Conservation (phyloP, 2,329 filamentous ascomycete genomes). For the Teratosphaeria nubilosa region DNA sequence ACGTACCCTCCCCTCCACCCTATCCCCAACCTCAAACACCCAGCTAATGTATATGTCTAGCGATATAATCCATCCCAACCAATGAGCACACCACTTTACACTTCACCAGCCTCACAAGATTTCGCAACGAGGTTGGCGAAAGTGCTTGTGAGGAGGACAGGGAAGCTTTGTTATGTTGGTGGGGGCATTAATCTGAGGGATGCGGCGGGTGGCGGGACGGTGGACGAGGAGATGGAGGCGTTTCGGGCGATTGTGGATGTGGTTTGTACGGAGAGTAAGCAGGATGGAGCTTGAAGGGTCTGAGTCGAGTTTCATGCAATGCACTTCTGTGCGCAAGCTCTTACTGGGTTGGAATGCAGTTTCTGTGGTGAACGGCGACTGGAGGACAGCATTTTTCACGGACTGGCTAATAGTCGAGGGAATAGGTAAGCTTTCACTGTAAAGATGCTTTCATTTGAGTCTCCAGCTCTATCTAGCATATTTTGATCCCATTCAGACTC, state of each 20-base stretch:
- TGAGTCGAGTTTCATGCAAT: background rate
- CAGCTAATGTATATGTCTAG: background rate
- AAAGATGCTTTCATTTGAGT: background rate
- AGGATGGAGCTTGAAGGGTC: background rate
- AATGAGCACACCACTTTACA: constrained; percentile 70
- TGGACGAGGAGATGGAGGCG: constrained; percentile 91
- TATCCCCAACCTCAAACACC: no score
- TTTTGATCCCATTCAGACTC: background rate
- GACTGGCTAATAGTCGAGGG: background rate
- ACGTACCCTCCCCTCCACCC: constrained; percentile 45
- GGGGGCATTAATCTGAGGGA: constrained; percentile 72
- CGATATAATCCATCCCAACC: constrained; percentile 43
- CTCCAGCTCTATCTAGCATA: background rate
- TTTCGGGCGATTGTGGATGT: constrained; percentile 65
- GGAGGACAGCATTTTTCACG: no score
- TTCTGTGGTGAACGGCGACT: no score
- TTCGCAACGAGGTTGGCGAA: constrained; percentile 80
- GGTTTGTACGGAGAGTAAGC: constrained; percentile 46
- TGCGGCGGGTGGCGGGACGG: constrained; percentile 64
- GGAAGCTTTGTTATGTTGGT: constrained; percentile 76
- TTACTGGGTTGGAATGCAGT: no score
- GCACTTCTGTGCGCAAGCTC: no score
- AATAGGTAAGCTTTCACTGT: background rate
- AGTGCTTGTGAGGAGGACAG: constrained; percentile 62
- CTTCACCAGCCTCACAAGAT: constrained; percentile 65